Percentiles rank a stretch among this genome's conserved stretches.
Conservation (phyloP, 331 rosid species). For the Acacia concinna region DNA sequence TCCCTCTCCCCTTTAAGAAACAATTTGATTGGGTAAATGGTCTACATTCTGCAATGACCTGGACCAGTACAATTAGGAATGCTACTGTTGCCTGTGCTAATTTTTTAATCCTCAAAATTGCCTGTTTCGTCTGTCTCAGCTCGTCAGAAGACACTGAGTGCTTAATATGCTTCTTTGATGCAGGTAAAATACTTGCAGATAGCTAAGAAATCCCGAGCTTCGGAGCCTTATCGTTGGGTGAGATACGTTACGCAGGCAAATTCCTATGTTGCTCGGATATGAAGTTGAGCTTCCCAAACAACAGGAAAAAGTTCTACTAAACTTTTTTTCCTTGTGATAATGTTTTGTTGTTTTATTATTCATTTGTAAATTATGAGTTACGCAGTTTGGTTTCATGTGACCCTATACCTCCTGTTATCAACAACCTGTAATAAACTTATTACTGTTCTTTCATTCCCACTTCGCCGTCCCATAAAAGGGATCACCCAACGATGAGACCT, state of each 20-base stretch:
- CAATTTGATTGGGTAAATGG: background rate
- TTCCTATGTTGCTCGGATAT: slow-evolving; percentile 83
- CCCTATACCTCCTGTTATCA: background rate
- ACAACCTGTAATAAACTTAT: background rate
- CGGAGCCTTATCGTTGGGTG: slow-evolving; percentile 87
- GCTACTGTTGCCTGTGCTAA: background rate
- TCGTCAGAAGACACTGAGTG: slow-evolving; percentile 19
- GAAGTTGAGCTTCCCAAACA: slow-evolving; percentile 1
- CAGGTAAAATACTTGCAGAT: slow-evolving; percentile 92
- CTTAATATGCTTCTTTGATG: slow-evolving; percentile 35
- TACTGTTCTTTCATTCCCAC: background rate
- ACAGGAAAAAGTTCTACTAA: background rate
- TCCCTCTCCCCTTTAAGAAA: background rate
- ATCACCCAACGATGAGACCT: background rate
- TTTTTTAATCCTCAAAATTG: background rate
- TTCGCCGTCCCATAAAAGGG: background rate
- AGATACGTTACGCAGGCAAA: slow-evolving; percentile 85
- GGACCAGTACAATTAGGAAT: slow-evolving; percentile 17
- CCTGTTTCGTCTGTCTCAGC: background rate
- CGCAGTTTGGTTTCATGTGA: background rate
- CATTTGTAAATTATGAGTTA: background rate
- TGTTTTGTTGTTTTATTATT: background rate
- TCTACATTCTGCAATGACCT: background rate
- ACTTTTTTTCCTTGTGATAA: background rate
- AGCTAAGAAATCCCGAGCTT: slow-evolving; percentile 65